phyloP scores from a whole-genome alignment of 208 protist genomes.

The Leptomonas pyrrhocoris region DNA sequence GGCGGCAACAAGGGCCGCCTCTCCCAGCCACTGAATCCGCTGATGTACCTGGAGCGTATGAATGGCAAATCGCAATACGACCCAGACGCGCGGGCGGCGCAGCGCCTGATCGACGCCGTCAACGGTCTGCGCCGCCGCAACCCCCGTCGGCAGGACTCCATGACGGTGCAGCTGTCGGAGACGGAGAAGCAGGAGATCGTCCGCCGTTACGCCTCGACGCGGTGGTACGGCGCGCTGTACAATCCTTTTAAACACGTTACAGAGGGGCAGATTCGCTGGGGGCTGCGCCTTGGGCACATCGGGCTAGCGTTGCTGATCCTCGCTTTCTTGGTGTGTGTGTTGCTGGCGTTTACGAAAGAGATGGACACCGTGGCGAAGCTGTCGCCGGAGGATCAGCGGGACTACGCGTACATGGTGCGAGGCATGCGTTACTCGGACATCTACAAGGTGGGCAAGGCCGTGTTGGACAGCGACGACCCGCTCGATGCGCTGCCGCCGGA shows the following conservation, averaged over 20 bases:
- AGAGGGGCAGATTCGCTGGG: constrained; percentile 56
- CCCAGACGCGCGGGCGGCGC: constrained; percentile 30
- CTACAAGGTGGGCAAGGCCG: constrained; percentile 44
- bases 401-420: constrained; percentile 72
- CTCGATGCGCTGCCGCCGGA: constrained; percentile 60
- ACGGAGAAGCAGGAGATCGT: constrained; percentile 68
- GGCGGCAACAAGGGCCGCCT: constrained; percentile 24
- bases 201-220: constrained; percentile 47
- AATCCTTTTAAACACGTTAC: constrained; percentile 52
- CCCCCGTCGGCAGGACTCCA: constrained; percentile 9
- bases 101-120: constrained; percentile 45
- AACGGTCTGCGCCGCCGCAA: constrained; percentile 37
- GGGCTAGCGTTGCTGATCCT: constrained; percentile 13
- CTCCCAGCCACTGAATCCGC: constrained; percentile 20
- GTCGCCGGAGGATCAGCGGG: constrained; percentile 54
- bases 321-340: constrained; percentile 15
- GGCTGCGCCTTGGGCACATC: constrained; percentile 36
- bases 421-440: constrained; percentile 81
- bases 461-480: constrained; percentile 66
- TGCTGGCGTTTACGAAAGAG: constrained; percentile 58
- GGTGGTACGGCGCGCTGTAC: constrained; percentile 62
- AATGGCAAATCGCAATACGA: constrained; percentile 25
- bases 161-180: constrained; percentile 55
- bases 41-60: constrained; percentile 10
- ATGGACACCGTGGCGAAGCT: constrained; percentile 52